Percentiles rank a stretch among this genome's conserved stretches.
Evolutionary conservation across 176 grass and related monocot species (phyloP).

Genomic region (Carex pumila): DNA sequence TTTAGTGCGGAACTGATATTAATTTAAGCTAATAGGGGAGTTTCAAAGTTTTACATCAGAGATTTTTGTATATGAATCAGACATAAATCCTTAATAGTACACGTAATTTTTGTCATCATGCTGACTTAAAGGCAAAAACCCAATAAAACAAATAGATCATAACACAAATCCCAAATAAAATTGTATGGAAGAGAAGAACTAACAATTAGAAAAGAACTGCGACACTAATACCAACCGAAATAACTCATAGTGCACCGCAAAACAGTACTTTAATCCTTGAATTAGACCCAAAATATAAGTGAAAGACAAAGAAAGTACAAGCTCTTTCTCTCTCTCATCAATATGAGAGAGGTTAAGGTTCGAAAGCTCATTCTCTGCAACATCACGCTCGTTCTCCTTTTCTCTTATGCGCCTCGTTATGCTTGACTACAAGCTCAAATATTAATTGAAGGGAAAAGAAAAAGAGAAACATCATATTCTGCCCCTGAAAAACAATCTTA

Average conservation of each 20-base stretch:
- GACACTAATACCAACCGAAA: background rate
- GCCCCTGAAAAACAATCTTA: background rate
- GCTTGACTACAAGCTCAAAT: conserved; percentile 44
- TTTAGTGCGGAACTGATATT: background rate
- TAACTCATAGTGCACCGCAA: background rate
- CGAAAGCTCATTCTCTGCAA: conserved; percentile 62
- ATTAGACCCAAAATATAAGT: background rate
- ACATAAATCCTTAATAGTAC: background rate
- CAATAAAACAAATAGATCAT: background rate
- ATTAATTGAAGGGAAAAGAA: background rate
- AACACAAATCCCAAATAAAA: background rate
- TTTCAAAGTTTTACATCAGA: background rate
- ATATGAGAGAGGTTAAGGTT: conserved; percentile 72
- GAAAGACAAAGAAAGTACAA: conserved; percentile 36
- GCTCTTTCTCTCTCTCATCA: conserved; percentile 68
- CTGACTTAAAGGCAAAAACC: background rate
- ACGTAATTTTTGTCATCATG: conserved; percentile 4
- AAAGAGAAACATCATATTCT: background rate
- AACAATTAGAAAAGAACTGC: conserved; percentile 10
- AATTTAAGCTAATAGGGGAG: background rate
- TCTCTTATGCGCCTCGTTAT: conserved; percentile 66
- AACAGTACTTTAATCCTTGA: too few relatives aligned
- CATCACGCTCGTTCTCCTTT: conserved; percentile 74
- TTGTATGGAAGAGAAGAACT: background rate
- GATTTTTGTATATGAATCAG: background rate